These are phyloP conservation scores for Xerocomus tenax DNA, from an alignment of 1,284 basidiomycete genomes.

Conservation along the genomic window DNA sequence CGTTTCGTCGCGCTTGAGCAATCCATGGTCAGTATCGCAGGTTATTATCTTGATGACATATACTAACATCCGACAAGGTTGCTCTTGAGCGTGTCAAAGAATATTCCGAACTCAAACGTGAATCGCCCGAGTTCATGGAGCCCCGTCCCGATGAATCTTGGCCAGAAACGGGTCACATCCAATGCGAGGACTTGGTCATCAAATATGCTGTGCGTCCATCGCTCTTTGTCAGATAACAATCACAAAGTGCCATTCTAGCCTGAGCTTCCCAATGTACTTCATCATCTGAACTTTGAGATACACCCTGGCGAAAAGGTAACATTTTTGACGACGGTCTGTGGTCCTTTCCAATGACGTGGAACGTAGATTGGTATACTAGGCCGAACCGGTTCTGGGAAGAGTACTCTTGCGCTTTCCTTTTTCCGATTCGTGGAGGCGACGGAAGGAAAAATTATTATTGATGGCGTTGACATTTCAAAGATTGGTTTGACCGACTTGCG, in stretches of 20 bases:
- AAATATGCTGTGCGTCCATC: constrained; percentile 67
- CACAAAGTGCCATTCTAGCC: constrained; percentile 39
- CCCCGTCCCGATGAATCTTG: constrained; percentile 77
- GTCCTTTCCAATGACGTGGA: constrained; percentile 4
- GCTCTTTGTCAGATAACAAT: neutral
- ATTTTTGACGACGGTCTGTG: neutral
- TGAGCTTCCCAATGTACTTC: constrained; percentile 79
- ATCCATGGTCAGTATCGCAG: constrained; percentile 58
- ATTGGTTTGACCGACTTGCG: constrained; percentile 87
- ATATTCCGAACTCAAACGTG: constrained; percentile 72
- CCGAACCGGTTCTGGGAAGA: constrained; percentile 83
- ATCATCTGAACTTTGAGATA: constrained; percentile 73
- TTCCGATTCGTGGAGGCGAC: constrained; percentile 93
- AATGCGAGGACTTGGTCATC: constrained; percentile 75
- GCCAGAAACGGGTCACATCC: constrained; percentile 72
- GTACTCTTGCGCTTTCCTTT: constrained; percentile 84
- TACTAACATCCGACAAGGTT: constrained; percentile 42
- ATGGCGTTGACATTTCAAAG: constrained; percentile 78
- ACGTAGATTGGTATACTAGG: constrained; percentile 75
- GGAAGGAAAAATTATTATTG: constrained; percentile 75
- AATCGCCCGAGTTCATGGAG: constrained; percentile 75
- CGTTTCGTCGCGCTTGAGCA: constrained; percentile 83
- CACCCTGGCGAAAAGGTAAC: constrained; percentile 65
- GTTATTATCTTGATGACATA: neutral
- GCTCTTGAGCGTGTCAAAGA: constrained; percentile 88